Percentiles rank a stretch among this genome's conserved stretches.
Conservation (phyloP, 2,329 filamentous ascomycete species). For the Coleophoma eucalyptorum region DNA sequence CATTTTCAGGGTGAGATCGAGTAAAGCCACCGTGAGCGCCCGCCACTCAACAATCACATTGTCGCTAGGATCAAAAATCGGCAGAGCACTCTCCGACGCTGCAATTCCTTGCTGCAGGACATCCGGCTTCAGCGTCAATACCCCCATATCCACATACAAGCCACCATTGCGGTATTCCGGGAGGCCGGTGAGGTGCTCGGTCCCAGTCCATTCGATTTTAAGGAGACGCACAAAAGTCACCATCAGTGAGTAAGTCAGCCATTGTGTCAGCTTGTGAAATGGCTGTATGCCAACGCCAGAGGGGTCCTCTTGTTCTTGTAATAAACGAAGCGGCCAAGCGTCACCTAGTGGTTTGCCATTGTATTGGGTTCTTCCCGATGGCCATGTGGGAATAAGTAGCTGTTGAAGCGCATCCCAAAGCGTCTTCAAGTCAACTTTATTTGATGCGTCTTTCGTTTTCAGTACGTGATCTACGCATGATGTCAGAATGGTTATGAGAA, state of each 20-base stretch:
- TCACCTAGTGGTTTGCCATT: constrained; percentile 29
- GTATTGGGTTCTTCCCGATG: constrained; percentile 35
- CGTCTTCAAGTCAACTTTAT: neutral
- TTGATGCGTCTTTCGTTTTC: neutral
- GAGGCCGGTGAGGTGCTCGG: constrained; percentile 58
- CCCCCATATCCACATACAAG: constrained; percentile 58
- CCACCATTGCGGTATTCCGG: constrained; percentile 73
- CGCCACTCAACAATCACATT: constrained; percentile 64
- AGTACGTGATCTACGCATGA: neutral
- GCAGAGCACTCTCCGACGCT: constrained; percentile 34
- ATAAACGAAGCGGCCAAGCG: constrained; percentile 32
- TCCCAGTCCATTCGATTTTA: constrained; percentile 45
- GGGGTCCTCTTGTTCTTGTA: constrained; percentile 8
- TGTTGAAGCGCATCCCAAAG: constrained; percentile 41
- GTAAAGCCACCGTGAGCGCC: constrained; percentile 57
- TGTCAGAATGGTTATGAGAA: neutral
- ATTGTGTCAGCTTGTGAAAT: constrained; percentile 65
- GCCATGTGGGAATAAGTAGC: constrained; percentile 45
- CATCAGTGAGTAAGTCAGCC: constrained; percentile 71
- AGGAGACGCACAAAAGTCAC: constrained; percentile 56
- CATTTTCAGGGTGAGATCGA: constrained; percentile 34
- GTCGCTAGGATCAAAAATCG: constrained; percentile 52
- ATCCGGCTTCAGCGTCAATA: constrained; percentile 45
- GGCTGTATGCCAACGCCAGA: constrained; percentile 37
- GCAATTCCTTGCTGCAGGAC: constrained; percentile 38